Conservation (phyloP, 2,329 filamentous ascomycete species). For the Lachnellula subtilissima region DNA sequence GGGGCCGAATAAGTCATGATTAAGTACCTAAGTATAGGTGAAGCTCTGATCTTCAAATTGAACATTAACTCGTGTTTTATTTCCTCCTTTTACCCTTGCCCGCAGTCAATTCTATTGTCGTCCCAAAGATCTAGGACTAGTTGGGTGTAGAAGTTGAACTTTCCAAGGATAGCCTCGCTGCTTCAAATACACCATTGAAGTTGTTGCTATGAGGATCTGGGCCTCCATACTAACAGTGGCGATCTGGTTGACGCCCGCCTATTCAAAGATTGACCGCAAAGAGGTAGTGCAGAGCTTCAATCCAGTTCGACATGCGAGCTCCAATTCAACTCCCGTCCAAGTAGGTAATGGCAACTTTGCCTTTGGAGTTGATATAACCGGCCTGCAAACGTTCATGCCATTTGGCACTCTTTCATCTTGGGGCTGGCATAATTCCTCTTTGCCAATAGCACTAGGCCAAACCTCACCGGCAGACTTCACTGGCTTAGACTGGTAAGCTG, state of each 20-base stretch:
- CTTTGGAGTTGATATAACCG: constrained; percentile 42
- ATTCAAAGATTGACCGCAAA: constrained; percentile 14
- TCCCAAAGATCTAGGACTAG: no score
- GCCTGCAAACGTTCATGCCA: constrained; percentile 40
- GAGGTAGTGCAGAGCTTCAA: constrained; percentile 20
- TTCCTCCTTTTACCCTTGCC: not conserved
- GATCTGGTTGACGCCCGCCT: not conserved
- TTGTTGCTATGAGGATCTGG: not conserved
- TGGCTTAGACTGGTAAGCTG: constrained; percentile 35
- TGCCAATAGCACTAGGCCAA: constrained; percentile 35
- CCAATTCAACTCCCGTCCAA: constrained; percentile 34
- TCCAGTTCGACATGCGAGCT: constrained; percentile 21
- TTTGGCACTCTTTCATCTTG: constrained; percentile 40
- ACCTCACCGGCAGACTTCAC: constrained; percentile 35
- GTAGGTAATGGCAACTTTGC: constrained; percentile 45
- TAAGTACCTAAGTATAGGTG: not conserved
- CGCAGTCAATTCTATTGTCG: no score
- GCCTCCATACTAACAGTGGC: not conserved
- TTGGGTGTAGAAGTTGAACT: no score
- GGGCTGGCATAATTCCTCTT: constrained; percentile 42
- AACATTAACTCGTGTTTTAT: not conserved
- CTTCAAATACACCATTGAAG: no score
- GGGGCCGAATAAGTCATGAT: constrained; percentile 1
- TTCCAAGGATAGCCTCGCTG: not conserved
- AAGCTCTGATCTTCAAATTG: not conserved